These are phyloP conservation scores for Metschnikowia koreensis DNA, from an alignment of 805 yeast genomes.

Conservation along the genomic window DNA sequence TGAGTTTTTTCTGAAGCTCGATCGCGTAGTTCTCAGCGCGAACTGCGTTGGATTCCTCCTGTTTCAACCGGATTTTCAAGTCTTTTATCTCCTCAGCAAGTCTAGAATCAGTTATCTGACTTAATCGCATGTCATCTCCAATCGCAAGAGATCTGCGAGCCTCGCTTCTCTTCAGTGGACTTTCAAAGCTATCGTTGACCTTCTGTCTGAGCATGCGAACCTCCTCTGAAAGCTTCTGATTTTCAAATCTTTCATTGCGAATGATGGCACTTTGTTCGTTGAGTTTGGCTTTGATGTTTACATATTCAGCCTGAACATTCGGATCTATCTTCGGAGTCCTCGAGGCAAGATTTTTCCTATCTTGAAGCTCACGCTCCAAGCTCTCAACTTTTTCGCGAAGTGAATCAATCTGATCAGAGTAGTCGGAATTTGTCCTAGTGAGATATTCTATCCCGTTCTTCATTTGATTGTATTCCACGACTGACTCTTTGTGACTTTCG, in stretches of 20 bases:
- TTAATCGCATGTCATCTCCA: slow-evolving; percentile 28
- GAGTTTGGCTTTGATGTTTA: slow-evolving; percentile 48
- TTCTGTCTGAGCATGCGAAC: slow-evolving; percentile 54
- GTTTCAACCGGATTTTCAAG: slow-evolving; percentile 47
- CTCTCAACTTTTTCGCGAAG: slow-evolving; percentile 24
- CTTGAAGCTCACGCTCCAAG: slow-evolving; percentile 23
- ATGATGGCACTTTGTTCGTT: slow-evolving; percentile 51
- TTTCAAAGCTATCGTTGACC: slow-evolving; percentile 18
- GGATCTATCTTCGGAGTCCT: slow-evolving; percentile 23
- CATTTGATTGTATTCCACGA: slow-evolving; percentile 17
- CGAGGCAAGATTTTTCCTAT: slow-evolving; percentile 39
- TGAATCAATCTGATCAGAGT: slow-evolving; percentile 26
- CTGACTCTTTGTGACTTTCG: slow-evolving; percentile 7
- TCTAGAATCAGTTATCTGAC: slow-evolving; percentile 16
- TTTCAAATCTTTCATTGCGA: slow-evolving; percentile 46
- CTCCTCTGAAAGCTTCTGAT: slow-evolving; percentile 52
- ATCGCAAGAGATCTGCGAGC: slow-evolving; percentile 32
- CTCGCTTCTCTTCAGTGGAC: slow-evolving; percentile 19
- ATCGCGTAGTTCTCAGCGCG: slow-evolving; percentile 52
- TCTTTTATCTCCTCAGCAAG: slow-evolving; percentile 44
- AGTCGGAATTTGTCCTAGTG: slow-evolving; percentile 24
- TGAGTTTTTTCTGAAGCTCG: slow-evolving; percentile 42
- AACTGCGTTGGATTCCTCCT: slow-evolving; percentile 49
- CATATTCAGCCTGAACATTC: slow-evolving; percentile 42
- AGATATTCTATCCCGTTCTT: slow-evolving; percentile 24